Evolutionary conservation across 2,329 filamentous ascomycete species (phyloP), one percentile per base, ranked within the genome.

Genomic region (Alternaria hordeiaustralica): DNA sequence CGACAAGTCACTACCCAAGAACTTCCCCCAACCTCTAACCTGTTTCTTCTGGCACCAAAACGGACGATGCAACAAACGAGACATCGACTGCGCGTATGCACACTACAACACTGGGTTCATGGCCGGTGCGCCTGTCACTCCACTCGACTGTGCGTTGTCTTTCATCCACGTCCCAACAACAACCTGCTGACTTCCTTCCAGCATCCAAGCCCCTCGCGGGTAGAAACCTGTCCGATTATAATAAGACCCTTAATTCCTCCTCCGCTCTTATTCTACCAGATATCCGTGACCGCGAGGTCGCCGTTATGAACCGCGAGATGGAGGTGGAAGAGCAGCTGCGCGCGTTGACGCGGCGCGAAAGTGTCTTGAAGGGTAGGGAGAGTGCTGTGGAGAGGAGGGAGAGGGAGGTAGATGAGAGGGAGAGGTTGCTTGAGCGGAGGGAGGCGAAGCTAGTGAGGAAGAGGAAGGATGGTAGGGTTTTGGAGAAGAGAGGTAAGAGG

Each of bases 41-140:
- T 66, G 61, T 47, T 63, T 58, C 54, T 60, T 66, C 49, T 66
- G 64, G 64, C 25, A 66, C 58, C 44, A 57, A n/a, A 60, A 55
- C 30, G 61, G 61, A 11, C 21, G 49, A 26, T 63, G 61, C 44
- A 60, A 43, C 43, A 63, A 63, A 20, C 49, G 61, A 11, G 61
- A 61, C 10, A 33, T 49, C 0, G 63, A 62, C 7, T 61, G 47
- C 33, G 60, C 49, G 12, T 63, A 65, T 28, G 62, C 56, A 11
- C 62, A 67, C 33, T 60, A 49, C 23, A 28, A 62, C 13, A 65
- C 56, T 9, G 49, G 49, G 0, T 51, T 51, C 20, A 45, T 45
- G 15, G 18, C 53, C n/a, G 15, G 25, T 18, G 53, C 53, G n/a
- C 20, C 49, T n/a, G 28, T 51, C 8, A 51, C 49, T 23, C 28